Evolutionary conservation across 2,329 filamentous ascomycete species (phyloP), one percentile per base, ranked within the genome.

Genomic region (Aspergillus caelatus): DNA sequence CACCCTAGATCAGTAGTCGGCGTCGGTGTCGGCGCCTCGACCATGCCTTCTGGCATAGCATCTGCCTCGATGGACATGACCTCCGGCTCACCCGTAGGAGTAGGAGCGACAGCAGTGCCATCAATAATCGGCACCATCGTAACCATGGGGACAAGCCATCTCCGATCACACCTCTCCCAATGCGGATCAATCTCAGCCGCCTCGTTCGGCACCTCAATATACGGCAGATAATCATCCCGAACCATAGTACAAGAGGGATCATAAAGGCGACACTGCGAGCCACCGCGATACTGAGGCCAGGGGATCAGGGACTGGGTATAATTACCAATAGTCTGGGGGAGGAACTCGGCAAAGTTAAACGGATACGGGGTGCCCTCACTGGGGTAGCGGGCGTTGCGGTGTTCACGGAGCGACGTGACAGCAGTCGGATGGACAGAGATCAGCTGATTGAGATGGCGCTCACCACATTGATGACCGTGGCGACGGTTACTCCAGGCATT

Each of bases 131-230:
- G 63, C 34, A 70, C 68, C 65, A 70, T 36, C 0, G 65, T 70
- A 7, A 71, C 70, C 19, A 65, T 61, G 23, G 70, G 70, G n/a
- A 72, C 68, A 59, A 69, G 68, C 70, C 70, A 72, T 19, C 61
- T 58, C 3, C 55, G 56, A 54, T 70, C 54, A 50, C 70, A 72
- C 2, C 21, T 57, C 5, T 61, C 60, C 70, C 69, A 72, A 4
- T 50, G 28, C 2, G 61, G 19, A 61, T 72, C 70, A 48, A 71
- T 66, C 14, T 57, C 43, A 0, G 61, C 54, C 11, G 66, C 68
- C 2, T 61, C 69, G 39, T 69, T 63, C 5, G 68, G 70, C 10
- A 72, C 48, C 28, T 64, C 30, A 14, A 72, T 54, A 55, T 59
- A 67, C 1, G 70, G 70, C 43, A 57, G 23, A 52, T 72, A 72